Percentiles rank a stretch among this genome's conserved stretches.
Evolutionary conservation across 2,329 filamentous ascomycete species (phyloP).

Genomic region (Pseudogymnoascus sp.): DNA sequence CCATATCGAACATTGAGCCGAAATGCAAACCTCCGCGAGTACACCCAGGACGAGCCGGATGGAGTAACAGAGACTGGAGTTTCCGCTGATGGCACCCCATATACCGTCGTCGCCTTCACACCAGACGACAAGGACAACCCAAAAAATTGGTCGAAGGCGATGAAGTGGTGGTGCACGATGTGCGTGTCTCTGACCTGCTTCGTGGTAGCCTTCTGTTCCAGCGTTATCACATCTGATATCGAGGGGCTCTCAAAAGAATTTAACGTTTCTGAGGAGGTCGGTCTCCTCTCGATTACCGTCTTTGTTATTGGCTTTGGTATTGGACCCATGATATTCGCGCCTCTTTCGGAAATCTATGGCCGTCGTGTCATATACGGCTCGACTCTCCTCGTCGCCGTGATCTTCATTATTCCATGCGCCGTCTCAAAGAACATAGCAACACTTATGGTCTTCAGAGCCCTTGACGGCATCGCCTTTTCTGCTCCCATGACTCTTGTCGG

Average conservation of each 20-base stretch:
- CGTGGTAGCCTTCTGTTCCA: constrained; percentile 55
- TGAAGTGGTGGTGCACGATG: constrained; percentile 82
- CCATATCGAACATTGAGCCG: constrained; percentile 56
- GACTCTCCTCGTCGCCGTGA: constrained; percentile 46
- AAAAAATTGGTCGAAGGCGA: constrained; percentile 73
- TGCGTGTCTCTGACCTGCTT: constrained; percentile 70
- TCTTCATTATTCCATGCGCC: constrained; percentile 76
- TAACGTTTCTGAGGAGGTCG: constrained; percentile 60
- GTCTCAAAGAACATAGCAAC: constrained; percentile 68
- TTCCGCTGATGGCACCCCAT: constrained; percentile 27
- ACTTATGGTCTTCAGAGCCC: constrained; percentile 64
- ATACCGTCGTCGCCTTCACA: constrained; percentile 62
- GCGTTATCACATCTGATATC: constrained; percentile 71
- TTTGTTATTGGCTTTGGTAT: constrained; percentile 79
- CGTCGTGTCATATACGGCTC: constrained; percentile 56
- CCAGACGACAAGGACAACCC: constrained; percentile 67
- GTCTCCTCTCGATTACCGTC: constrained; percentile 61
- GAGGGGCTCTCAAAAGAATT: constrained; percentile 55
- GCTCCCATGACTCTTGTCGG: constrained; percentile 82
- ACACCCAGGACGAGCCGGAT: constrained; percentile 48
- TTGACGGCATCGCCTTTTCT: constrained; percentile 77
- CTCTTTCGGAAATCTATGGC: constrained; percentile 67
- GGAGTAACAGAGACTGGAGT: constrained; percentile 46
- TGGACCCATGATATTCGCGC: constrained; percentile 72
- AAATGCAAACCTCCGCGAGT: constrained; percentile 57